A percentile compares a stretch with the other conserved stretches of the same genome.
phyloP scores from a whole-genome alignment of 148 eudicot genomes.

The Silene latifolia region DNA sequence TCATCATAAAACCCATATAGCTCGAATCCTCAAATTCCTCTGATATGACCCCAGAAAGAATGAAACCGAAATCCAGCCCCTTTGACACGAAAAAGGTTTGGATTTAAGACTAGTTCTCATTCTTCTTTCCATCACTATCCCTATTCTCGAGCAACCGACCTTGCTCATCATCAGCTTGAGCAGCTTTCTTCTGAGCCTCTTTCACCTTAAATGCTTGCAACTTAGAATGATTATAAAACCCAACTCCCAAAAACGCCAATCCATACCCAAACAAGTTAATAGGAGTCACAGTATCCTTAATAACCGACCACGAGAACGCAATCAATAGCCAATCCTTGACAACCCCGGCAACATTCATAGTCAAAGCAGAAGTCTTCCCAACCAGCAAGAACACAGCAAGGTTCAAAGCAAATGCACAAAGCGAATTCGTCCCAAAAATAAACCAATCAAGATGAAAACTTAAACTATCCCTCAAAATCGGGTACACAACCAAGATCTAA shows the following conservation, averaged over 20 bases:
- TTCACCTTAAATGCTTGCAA: constrained; percentile 60
- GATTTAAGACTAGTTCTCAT: constrained; percentile 35
- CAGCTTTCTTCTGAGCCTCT: constrained; percentile 51
- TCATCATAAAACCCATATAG: constrained; percentile 16
- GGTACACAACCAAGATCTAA: constrained; percentile 62
- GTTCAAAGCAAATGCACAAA: constrained; percentile 68
- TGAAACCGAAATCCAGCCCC: neutral
- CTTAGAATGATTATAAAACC: constrained; percentile 57
- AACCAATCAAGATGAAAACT: constrained; percentile 56
- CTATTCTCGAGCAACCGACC: constrained; percentile 50
- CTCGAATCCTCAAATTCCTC: constrained; percentile 12
- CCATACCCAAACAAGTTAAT: constrained; percentile 61
- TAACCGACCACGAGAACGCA: constrained; percentile 74
- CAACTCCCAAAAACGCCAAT: constrained; percentile 63
- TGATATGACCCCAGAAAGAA: no score
- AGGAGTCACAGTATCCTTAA: constrained; percentile 66
- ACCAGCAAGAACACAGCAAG: constrained; percentile 71
- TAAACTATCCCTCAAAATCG: constrained; percentile 42
- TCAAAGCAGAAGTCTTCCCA: constrained; percentile 70
- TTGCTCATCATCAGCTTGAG: constrained; percentile 46
- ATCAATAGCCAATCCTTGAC: constrained; percentile 81
- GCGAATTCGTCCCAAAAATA: constrained; percentile 60
- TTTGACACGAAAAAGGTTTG: no score
- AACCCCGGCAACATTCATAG: constrained; percentile 82
- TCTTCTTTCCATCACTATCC: constrained; percentile 42